Percentiles rank a stretch among this genome's conserved stretches.
Evolutionary conservation across 208 protist species (phyloP).

Genomic region (Trypanosoma theileri): DNA sequence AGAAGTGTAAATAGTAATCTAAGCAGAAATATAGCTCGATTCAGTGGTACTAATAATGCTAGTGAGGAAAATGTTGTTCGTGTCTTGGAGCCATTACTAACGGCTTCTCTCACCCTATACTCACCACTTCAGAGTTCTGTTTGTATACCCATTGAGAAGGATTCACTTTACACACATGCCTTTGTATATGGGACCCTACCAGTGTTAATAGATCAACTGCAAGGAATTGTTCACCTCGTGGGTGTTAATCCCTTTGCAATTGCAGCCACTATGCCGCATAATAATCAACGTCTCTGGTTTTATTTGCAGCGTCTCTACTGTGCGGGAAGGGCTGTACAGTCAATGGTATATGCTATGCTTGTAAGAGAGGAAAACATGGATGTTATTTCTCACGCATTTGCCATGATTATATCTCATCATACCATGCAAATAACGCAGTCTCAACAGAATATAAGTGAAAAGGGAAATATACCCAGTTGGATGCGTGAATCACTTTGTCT

Average conservation of each 20-base stretch:
- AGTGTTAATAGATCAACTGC: conserved; percentile 20
- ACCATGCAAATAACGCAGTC: conserved; percentile 3
- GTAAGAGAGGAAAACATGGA: conserved; percentile 12
- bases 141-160: neutral
- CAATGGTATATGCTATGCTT: conserved; percentile 33
- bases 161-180: conserved; percentile 9
- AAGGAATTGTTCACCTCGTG: conserved; percentile 22
- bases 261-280: conserved; percentile 24
- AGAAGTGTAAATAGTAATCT: neutral
- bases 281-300: conserved; percentile 26
- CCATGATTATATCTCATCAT: conserved; percentile 18
- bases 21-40: neutral
- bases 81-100: conserved; percentile 18
- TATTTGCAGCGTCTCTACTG: conserved; percentile 35
- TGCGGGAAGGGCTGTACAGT: conserved; percentile 27
- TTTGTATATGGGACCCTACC: conserved; percentile 29
- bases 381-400: conserved; percentile 13
- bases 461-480: neutral
- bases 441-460: neutral
- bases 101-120: conserved; percentile 15
- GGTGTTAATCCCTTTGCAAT: conserved; percentile 35
- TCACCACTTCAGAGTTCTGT: neutral
- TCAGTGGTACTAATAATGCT: neutral
- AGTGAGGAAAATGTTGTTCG: neutral
- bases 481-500: neutral